Evolutionary conservation across 805 yeast genomes (phyloP).

Genomic region (Schwanniomyces polymorphus): DNA sequence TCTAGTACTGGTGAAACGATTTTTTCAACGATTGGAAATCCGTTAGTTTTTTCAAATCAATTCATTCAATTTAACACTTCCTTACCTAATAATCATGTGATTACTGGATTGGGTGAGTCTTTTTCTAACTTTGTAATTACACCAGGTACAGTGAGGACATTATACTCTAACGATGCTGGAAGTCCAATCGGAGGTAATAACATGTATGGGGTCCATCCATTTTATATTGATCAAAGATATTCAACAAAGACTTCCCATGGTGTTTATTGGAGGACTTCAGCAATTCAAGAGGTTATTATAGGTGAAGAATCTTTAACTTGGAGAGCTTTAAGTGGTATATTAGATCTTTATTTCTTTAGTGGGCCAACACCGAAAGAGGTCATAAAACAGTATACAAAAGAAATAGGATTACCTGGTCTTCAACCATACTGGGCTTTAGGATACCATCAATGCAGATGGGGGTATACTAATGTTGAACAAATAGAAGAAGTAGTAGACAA

Average conservation of each 20-base stretch:
- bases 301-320: constrained; percentile 24
- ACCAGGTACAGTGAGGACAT: constrained; percentile 26
- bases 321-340: constrained; percentile 25
- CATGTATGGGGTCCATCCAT: constrained; percentile 32
- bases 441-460: constrained; percentile 27
- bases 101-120: constrained; percentile 31
- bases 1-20: constrained; percentile 18
- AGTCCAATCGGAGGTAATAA: constrained; percentile 25
- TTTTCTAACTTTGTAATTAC: constrained; percentile 22
- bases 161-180: constrained; percentile 27
- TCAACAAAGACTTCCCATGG: constrained; percentile 23
- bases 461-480: constrained; percentile 15
- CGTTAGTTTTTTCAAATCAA: constrained; percentile 30
- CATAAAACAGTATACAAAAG: constrained; percentile 17
- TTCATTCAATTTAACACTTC: constrained; percentile 28
- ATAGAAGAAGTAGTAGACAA: constrained; percentile 16
- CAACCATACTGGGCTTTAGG: constrained; percentile 28
- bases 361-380: constrained; percentile 23
- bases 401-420: constrained; percentile 21
- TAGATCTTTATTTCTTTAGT: constrained; percentile 24
- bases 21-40: constrained; percentile 27
- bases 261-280: constrained; percentile 28
- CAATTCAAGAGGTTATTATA: constrained; percentile 26
- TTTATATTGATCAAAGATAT: constrained; percentile 27
- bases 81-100: constrained; percentile 22